Conservation (phyloP, 768 basidiomycete species). For the Butyriboletus loyo region DNA sequence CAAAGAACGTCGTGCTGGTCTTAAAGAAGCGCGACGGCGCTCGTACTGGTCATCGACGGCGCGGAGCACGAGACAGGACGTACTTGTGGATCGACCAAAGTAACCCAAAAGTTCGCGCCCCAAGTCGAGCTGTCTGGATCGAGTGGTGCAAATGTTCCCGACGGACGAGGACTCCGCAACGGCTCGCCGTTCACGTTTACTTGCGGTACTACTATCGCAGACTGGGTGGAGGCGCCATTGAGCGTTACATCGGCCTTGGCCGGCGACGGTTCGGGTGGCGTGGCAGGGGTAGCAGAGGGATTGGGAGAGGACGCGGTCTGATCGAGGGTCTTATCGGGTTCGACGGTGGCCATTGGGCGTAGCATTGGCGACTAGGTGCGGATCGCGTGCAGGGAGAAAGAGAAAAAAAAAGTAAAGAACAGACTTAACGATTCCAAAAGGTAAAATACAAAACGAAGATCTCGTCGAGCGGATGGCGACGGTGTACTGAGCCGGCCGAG, state of each 20-base stretch:
- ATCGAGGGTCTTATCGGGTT: conserved; percentile 27
- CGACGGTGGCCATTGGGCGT: conserved; percentile 23
- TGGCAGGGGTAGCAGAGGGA: not conserved
- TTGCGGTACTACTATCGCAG: conserved; percentile 29
- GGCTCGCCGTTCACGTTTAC: conserved; percentile 37
- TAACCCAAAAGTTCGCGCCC: conserved; percentile 95
- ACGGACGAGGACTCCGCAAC: conserved; percentile 30
- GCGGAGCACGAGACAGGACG: conserved; percentile 25
- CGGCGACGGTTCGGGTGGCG: conserved; percentile 5
- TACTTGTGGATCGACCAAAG: conserved; percentile 87
- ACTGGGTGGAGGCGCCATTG: conserved; percentile 9
- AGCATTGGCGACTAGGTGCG: conserved; percentile 2
- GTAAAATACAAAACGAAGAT: conserved; percentile 23
- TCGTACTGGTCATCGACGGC: conserved; percentile 8
- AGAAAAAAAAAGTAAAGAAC: not conserved
- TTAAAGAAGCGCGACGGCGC: conserved; percentile 19
- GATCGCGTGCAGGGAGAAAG: conserved; percentile 9
- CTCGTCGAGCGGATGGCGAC: conserved; percentile 6
- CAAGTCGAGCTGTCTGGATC: conserved; percentile 52
- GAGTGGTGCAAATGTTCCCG: conserved; percentile 19
- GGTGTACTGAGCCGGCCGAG: conserved; percentile 11
- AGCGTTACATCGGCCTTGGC: conserved; percentile 8
- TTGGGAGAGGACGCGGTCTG: conserved; percentile 9
- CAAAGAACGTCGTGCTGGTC: conserved; percentile 76
- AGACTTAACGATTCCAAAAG: not conserved